Percentiles rank a stretch among this genome's conserved stretches.
Evolutionary conservation across 2,329 filamentous ascomycete species (phyloP).

Genomic region (Exophiala viscosa): DNA sequence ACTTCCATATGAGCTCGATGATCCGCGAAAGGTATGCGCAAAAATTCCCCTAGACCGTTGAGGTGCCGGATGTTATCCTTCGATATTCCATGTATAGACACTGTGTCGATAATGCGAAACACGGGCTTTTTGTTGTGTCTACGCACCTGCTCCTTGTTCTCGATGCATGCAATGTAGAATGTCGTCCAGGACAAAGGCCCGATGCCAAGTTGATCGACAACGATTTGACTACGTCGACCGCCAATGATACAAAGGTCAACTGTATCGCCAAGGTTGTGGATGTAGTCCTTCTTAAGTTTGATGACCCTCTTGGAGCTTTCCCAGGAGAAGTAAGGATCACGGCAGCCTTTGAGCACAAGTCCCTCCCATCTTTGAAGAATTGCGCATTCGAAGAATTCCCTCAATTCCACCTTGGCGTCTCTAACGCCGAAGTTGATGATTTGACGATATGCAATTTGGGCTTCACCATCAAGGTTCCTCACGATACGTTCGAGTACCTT

Average conservation of each 20-base stretch:
- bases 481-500: slow-evolving; percentile 57
- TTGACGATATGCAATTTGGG: slow-evolving; percentile 64
- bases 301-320: slow-evolving; percentile 56
- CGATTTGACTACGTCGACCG: slow-evolving; percentile 64
- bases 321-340: slow-evolving; percentile 69
- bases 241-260: slow-evolving; percentile 80
- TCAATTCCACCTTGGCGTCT: slow-evolving; percentile 53
- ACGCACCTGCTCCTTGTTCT: slow-evolving; percentile 60
- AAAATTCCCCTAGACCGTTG: slow-evolving; percentile 46
- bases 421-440: slow-evolving; percentile 60
- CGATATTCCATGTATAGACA: slow-evolving; percentile 51
- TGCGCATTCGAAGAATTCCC: slow-evolving; percentile 62
- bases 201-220: slow-evolving; percentile 55
- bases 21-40: slow-evolving; percentile 36
- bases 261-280: slow-evolving; percentile 71
- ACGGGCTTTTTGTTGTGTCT: slow-evolving; percentile 50
- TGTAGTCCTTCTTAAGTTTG: slow-evolving; percentile 86
- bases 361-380: slow-evolving; percentile 70
- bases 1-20: slow-evolving; percentile 41
- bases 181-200: slow-evolving; percentile 67
- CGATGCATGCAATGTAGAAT: slow-evolving; percentile 73
- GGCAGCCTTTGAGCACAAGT: slow-evolving; percentile 70
- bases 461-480: slow-evolving; percentile 55
- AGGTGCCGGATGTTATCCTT: slow-evolving; percentile 52
- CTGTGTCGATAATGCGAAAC: slow-evolving; percentile 65